Conservation (phyloP, 129 eudicot species). For the Pulicaria dysenterica region DNA sequence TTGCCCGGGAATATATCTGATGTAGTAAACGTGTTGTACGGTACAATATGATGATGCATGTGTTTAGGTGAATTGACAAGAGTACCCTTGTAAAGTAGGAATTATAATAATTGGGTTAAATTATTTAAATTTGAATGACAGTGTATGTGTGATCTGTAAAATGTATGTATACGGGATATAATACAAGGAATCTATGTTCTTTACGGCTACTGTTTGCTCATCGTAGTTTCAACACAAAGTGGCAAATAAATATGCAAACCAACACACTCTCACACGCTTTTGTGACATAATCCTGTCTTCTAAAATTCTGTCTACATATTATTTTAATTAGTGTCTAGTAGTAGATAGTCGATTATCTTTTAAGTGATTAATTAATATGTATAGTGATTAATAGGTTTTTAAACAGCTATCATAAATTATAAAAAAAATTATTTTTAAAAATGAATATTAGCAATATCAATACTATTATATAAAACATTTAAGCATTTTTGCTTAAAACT, state of each 20-base stretch:
- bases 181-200: slow-evolving; percentile 39
- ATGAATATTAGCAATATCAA: no score
- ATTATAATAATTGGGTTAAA: slow-evolving; percentile 41
- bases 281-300: slow-evolving; percentile 16
- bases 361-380: no score
- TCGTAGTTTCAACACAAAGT: slow-evolving; percentile 17
- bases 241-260: slow-evolving; percentile 29
- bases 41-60: slow-evolving; percentile 28
- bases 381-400: no score
- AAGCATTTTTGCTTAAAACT: no score
- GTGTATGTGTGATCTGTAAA: slow-evolving; percentile 46
- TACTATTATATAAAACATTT: no score
- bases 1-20: slow-evolving; percentile 18
- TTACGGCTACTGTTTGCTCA: slow-evolving; percentile 29
- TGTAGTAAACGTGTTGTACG: slow-evolving; percentile 21
- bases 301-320: not conserved
- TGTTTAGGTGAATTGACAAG: slow-evolving; percentile 15
- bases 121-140: slow-evolving; percentile 30
- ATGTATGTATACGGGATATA: slow-evolving; percentile 29
- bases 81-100: slow-evolving; percentile 32
- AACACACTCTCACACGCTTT: slow-evolving; percentile 31
- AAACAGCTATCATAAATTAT: no score
- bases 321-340: no score
- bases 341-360: no score
- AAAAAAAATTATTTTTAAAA: no score